Evolutionary conservation across 805 yeast genomes (phyloP).

Genomic region (Metschnikowia bowlesiae): DNA sequence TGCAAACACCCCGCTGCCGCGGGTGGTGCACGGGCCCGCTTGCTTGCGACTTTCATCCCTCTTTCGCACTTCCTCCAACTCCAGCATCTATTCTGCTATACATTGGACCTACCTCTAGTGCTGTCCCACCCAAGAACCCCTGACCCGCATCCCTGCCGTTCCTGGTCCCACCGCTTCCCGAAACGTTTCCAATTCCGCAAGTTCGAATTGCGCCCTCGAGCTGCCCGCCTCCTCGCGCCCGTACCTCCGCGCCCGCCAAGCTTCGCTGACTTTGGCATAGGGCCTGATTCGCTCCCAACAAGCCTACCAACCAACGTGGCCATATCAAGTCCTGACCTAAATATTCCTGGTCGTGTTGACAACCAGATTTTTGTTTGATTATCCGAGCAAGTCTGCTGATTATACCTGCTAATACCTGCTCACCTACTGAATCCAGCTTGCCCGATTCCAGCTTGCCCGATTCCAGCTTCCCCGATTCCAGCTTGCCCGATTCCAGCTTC

Average conservation of each 20-base stretch:
- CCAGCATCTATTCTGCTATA: not conserved
- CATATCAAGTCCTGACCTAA: no score
- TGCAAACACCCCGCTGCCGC: no score
- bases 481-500: no score
- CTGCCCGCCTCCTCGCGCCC: not conserved
- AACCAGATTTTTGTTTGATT: no score
- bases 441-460: no score
- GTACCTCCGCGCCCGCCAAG: not conserved
- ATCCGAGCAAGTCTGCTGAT: no score
- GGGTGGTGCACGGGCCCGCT: not conserved
- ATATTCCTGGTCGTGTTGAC: no score
- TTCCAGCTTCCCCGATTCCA: no score
- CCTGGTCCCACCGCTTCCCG: not conserved
- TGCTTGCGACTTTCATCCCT: slow-evolving; percentile 1
- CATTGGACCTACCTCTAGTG: not conserved
- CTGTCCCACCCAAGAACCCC: not conserved
- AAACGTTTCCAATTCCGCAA: not conserved
- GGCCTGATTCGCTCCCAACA: not conserved
- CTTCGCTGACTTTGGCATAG: no score
- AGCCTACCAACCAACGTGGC: no score
- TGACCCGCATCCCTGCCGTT: not conserved
- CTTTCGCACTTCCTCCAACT: slow-evolving; percentile 2
- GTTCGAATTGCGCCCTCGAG: not conserved
- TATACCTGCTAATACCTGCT: no score
- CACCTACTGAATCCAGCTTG: no score